These are phyloP conservation scores for Colletotrichum tamarilloi DNA, from an alignment of 2,329 filamentous ascomycete species.

Conservation along the genomic window DNA sequence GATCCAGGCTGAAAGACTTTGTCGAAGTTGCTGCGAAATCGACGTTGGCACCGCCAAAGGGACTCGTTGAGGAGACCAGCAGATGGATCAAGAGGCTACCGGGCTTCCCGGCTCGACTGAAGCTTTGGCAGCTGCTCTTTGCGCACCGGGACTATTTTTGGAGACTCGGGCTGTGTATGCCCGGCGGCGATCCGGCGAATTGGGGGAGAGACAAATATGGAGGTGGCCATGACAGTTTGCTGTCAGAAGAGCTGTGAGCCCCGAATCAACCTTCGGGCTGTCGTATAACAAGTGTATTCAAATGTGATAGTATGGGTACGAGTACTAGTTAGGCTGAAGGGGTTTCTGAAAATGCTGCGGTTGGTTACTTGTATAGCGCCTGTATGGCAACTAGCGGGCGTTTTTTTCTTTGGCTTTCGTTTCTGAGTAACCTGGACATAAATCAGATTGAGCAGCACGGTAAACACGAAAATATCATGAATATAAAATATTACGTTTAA, in stretches of 20 bases:
- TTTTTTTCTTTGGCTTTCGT: neutral
- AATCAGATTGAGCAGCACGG: neutral
- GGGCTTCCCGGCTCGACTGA: conserved; percentile 70
- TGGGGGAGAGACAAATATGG: conserved; percentile 66
- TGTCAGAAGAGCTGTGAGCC: conserved; percentile 26
- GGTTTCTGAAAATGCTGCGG: neutral
- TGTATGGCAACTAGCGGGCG: neutral
- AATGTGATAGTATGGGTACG: neutral
- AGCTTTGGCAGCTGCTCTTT: conserved; percentile 93
- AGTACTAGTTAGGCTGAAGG: neutral
- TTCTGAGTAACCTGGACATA: neutral
- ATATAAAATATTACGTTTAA: neutral
- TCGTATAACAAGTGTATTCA: neutral
- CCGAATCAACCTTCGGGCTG: neutral
- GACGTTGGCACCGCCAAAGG: neutral
- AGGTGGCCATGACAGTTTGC: conserved; percentile 29
- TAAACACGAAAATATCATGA: neutral
- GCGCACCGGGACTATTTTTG: conserved; percentile 98
- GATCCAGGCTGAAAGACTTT: conserved; percentile 39
- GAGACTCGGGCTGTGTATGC: conserved; percentile 89
- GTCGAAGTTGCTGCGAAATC: conserved; percentile 18
- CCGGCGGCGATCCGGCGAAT: conserved; percentile 77
- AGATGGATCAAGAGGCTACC: conserved; percentile 57
- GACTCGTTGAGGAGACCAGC: neutral
- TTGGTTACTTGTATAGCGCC: neutral